These are phyloP conservation scores for Penicillium chermesinum DNA, from an alignment of 495 filamentous ascomycete species.

Conservation along the genomic window DNA sequence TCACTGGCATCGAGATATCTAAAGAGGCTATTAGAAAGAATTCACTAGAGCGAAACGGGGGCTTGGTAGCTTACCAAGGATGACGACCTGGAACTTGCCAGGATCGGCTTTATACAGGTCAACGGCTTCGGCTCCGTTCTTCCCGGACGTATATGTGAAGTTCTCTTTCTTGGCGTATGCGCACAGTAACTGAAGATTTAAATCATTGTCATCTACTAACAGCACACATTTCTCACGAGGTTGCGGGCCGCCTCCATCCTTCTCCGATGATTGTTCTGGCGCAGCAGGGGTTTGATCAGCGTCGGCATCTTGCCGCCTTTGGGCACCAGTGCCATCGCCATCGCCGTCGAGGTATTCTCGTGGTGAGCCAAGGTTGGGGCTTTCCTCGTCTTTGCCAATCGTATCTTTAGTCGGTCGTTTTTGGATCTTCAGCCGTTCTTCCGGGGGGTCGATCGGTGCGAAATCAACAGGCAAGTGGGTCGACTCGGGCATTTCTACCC, in stretches of 20 bases:
- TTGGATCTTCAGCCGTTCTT: slow-evolving; percentile 1
- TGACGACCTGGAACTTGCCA: slow-evolving; percentile 35
- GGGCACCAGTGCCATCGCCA: no score
- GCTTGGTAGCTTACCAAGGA: slow-evolving; percentile 39
- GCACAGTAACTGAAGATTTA: slow-evolving; percentile 27
- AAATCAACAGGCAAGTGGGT: neutral
- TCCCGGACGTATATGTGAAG: slow-evolving; percentile 27
- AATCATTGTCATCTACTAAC: slow-evolving; percentile 34
- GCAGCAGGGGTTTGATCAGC: neutral
- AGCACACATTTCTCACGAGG: slow-evolving; percentile 7
- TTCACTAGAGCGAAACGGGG: no score
- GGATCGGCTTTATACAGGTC: slow-evolving; percentile 31
- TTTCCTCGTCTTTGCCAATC: slow-evolving; percentile 3
- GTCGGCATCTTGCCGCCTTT: no score
- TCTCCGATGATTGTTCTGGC: neutral
- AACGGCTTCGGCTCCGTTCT: slow-evolving; percentile 50
- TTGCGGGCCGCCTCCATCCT: neutral
- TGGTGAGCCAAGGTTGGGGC: neutral
- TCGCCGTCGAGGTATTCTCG: neutral
- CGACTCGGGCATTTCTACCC: slow-evolving; percentile 20
- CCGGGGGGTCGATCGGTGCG: neutral
- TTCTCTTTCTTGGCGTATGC: slow-evolving; percentile 36
- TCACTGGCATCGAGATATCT: slow-evolving; percentile 56
- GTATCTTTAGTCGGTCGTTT: slow-evolving; percentile 16
- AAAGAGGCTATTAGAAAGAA: no score